These are phyloP conservation scores for Trichocladium antarcticum DNA, from an alignment of 495 filamentous ascomycete genomes.

Conservation along the genomic window DNA sequence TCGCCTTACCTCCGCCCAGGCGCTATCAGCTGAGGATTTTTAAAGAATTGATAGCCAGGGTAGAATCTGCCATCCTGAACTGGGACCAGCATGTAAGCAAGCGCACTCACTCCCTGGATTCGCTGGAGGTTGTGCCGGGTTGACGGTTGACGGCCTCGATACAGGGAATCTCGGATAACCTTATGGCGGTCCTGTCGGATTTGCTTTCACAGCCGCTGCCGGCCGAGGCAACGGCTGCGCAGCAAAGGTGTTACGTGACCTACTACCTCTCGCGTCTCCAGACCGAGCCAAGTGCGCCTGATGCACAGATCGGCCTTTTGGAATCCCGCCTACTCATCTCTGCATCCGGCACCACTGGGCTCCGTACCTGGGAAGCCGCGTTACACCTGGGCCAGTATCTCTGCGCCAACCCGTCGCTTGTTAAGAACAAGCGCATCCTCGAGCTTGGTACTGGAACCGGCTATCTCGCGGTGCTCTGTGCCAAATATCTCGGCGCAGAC, in stretches of 20 bases:
- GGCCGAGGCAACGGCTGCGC: conserved; percentile 49
- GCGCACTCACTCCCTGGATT: background rate
- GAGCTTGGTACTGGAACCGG: conserved; percentile 87
- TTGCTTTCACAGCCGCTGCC: conserved; percentile 50
- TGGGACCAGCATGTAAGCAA: conserved; percentile 73
- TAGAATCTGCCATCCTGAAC: conserved; percentile 59
- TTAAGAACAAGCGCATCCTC: conserved; percentile 54
- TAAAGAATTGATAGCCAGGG: conserved; percentile 52
- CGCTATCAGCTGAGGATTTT: conserved; percentile 61
- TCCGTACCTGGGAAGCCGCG: conserved; percentile 89
- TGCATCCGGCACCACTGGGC: conserved; percentile 66
- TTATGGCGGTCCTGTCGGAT: conserved; percentile 49
- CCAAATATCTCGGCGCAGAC: conserved; percentile 54
- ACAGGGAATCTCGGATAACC: conserved; percentile 65
- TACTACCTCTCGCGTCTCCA: conserved; percentile 46
- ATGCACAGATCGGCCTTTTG: conserved; percentile 42
- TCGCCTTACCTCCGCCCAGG: conserved; percentile 45
- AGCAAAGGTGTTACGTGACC: conserved; percentile 64
- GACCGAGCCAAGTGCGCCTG: background rate
- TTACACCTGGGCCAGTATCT: conserved; percentile 75
- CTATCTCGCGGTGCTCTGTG: conserved; percentile 70
- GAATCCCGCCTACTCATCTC: conserved; percentile 69
- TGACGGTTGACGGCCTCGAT: background rate
- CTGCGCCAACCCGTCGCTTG: conserved; percentile 23
- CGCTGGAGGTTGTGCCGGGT: background rate